Evolutionary conservation across 306 rosid genomes (phyloP).

Genomic region (Quercus gilva): DNA sequence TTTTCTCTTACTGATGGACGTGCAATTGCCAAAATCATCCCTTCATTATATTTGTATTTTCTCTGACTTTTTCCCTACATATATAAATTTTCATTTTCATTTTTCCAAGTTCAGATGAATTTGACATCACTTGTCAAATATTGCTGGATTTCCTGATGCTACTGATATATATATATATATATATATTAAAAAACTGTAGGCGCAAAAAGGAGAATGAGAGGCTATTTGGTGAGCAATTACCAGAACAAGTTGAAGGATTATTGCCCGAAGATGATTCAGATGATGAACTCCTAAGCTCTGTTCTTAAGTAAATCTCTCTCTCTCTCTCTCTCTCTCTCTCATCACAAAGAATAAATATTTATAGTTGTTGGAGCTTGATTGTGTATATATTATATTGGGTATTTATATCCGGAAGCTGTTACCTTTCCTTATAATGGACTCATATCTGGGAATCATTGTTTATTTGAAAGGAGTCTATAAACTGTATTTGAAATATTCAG

Average conservation of each 20-base stretch:
- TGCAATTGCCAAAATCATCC: too few relatives aligned
- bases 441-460: too few relatives aligned
- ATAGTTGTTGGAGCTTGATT: neutral
- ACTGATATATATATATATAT: neutral
- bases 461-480: neutral
- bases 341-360: neutral
- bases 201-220: constrained; percentile 24
- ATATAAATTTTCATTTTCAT: neutral
- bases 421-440: neutral
- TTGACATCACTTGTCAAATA: constrained; percentile 7
- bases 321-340: constrained; percentile 3
- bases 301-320: constrained; percentile 46
- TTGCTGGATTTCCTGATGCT: constrained; percentile 7
- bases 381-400: neutral
- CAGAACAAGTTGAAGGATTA: constrained; percentile 23
- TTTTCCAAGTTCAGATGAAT: constrained; percentile 8
- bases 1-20: too few relatives aligned
- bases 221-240: constrained; percentile 23
- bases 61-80: too few relatives aligned
- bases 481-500: neutral
- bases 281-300: constrained; percentile 51
- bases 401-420: constrained; percentile 4
- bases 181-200: constrained; percentile 31
- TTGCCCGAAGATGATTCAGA: constrained; percentile 39
- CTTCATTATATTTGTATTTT: too few relatives aligned